A percentile compares a stretch with the other conserved stretches of the same genome.
These are phyloP conservation scores for Allium fistulosum DNA, from an alignment of 106 monocot genomes.

Conservation along the genomic window DNA sequence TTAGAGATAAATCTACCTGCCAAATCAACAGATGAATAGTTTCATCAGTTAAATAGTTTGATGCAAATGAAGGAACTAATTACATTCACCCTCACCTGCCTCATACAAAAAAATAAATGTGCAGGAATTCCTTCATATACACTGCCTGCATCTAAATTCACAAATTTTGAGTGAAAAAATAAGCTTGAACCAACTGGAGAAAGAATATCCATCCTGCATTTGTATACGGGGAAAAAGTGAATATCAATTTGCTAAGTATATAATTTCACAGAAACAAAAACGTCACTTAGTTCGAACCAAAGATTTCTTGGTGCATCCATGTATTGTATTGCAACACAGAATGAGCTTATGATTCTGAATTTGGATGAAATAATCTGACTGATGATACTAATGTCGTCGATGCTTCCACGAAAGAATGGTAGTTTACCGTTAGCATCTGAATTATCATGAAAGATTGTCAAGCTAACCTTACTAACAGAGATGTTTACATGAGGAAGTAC, in stretches of 20 bases:
- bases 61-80: slow-evolving; percentile 3
- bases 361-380: slow-evolving; percentile 49
- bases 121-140: too few species aligned
- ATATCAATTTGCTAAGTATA: too few species aligned
- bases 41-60: not conserved
- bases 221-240: too few species aligned
- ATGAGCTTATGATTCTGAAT: slow-evolving; percentile 56
- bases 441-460: slow-evolving; percentile 61
- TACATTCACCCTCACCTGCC: slow-evolving; percentile 40
- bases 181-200: too few species aligned
- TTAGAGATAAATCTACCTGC: slow-evolving; percentile 58
- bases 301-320: slow-evolving; percentile 46
- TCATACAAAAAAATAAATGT: too few species aligned
- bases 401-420: slow-evolving; percentile 35
- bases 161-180: too few species aligned
- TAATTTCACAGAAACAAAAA: too few species aligned
- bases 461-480: slow-evolving; percentile 28
- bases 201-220: too few species aligned
- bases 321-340: slow-evolving; percentile 24
- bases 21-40: slow-evolving; percentile 1
- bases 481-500: slow-evolving; percentile 30
- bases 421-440: slow-evolving; percentile 49
- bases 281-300: slow-evolving; percentile 44
- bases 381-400: slow-evolving; percentile 33
- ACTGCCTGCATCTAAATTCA: too few species aligned